Conservation (phyloP, 768 basidiomycete species). For the Postia placenta region DNA sequence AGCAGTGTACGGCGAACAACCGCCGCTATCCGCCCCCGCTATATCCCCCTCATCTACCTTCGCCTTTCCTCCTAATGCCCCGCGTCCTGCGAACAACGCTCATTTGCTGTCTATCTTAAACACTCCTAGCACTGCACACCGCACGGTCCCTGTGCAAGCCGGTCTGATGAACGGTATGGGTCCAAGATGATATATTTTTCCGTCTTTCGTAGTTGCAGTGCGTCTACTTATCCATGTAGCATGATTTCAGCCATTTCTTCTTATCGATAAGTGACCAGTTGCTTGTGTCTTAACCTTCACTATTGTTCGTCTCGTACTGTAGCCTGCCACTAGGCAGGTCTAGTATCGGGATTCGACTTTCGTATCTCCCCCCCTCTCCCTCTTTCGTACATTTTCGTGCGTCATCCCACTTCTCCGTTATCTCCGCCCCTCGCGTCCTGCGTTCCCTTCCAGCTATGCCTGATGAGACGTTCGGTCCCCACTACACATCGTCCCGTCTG, state of each 20-base stretch:
- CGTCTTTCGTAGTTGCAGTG: not conserved
- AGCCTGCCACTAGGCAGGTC: no score
- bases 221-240: slow-evolving; percentile 12
- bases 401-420: slow-evolving; percentile 2
- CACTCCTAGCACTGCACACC: slow-evolving; percentile 17
- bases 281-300: no score
- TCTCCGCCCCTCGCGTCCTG: no score
- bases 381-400: no score
- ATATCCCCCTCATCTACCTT: slow-evolving; percentile 3
- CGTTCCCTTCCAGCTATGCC: no score
- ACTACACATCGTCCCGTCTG: not conserved
- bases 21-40: slow-evolving; percentile 5
- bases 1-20: not conserved
- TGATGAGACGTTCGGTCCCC: no score
- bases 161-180: slow-evolving; percentile 4
- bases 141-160: slow-evolving; percentile 4
- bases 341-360: no score
- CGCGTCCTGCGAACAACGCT: slow-evolving; percentile 17
- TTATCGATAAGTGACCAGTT: not conserved
- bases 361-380: no score
- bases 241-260: slow-evolving; percentile 9
- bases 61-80: not conserved
- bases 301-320: no score
- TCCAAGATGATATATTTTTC: slow-evolving; percentile 16
- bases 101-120: slow-evolving; percentile 25